These are phyloP conservation scores for Daldinia decipiens DNA, from an alignment of 495 filamentous ascomycete species.

Conservation along the genomic window DNA sequence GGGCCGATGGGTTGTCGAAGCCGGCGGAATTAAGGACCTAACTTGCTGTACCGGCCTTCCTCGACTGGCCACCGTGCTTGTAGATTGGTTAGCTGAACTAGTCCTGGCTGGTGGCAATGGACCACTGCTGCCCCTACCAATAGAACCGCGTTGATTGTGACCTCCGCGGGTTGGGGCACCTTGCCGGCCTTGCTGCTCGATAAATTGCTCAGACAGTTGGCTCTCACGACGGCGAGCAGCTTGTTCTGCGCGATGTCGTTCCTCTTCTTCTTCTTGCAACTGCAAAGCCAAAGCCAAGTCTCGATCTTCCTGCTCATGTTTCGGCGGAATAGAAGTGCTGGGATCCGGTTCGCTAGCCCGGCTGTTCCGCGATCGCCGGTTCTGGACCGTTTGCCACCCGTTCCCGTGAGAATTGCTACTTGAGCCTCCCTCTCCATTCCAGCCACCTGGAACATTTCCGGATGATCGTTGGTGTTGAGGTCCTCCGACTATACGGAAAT, in stretches of 20 bases:
- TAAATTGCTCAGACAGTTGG: slow-evolving; percentile 64
- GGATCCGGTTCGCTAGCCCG: slow-evolving; percentile 34
- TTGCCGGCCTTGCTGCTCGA: slow-evolving; percentile 62
- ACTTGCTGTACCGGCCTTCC: slow-evolving; percentile 51
- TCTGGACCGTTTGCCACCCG: slow-evolving; percentile 64
- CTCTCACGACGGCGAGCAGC: slow-evolving; percentile 61
- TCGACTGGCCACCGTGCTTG: slow-evolving; percentile 35
- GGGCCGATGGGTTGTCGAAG: slow-evolving; percentile 47
- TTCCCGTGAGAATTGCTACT: slow-evolving; percentile 42
- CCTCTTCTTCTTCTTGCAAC: slow-evolving; percentile 85
- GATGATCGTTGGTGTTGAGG: slow-evolving; percentile 47
- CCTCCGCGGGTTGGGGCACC: slow-evolving; percentile 28
- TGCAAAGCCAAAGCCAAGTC: slow-evolving; percentile 83
- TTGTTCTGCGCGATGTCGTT: slow-evolving; percentile 64
- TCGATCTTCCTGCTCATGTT: slow-evolving; percentile 75
- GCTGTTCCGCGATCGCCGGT: slow-evolving; percentile 49
- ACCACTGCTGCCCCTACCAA: slow-evolving; percentile 32
- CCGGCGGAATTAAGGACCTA: slow-evolving; percentile 56
- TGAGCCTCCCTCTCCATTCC: slow-evolving; percentile 21
- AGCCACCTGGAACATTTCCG: slow-evolving; percentile 11
- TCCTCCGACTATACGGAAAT: slow-evolving; percentile 84
- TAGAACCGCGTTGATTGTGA: slow-evolving; percentile 41
- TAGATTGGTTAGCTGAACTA: slow-evolving; percentile 40
- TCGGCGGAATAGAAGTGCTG: slow-evolving; percentile 51
- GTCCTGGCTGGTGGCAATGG: slow-evolving; percentile 35